Base-by-base conservation (phyloP, 768 basidiomycete species). In the Dacryopinax spathularia region DNA sequence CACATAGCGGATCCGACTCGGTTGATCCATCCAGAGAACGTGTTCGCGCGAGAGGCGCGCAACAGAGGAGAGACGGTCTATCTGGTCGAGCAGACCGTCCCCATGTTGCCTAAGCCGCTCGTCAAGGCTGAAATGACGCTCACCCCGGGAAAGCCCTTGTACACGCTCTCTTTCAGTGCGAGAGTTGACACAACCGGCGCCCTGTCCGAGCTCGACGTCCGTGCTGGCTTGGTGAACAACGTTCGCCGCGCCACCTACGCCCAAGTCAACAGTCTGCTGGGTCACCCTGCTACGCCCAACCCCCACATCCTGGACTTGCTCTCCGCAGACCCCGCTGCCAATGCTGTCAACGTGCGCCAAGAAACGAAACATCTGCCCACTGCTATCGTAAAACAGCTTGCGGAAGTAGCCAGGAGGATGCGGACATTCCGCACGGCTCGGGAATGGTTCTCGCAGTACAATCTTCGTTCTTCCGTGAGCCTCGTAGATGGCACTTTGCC, bases 1-100 rank as follows among this genome's bases (percentile, higher is more conserved):
- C 96, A 98, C 71, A 80, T 99, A 63, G 94, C 96, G 10, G 96
- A 99, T 72, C 94, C 94, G 0, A 91, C 91, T 1, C 77, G 85
- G 12, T 67, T 87, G 59, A 78, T 99, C 27, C 86, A 85, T 20
- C 88, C 88, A 0, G 79, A 78, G 0, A 87, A 94, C 71, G 67
- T 75, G 5, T 70, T 92, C 1, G 79, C 87, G 0, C 73, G 77
- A 29, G 73, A 77, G 3, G 94, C 94, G 0, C 76, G 78, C 3
- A 69, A 75, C 44, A 75, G 78, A 63, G 76, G 76, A 1, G 71
- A 78, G 43, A 81, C 88, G 0, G 69, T 76, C 0, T 99, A 99
- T 72, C 79, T 87, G 59, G 69, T 79, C 0, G 83, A 89, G 65
- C 77, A 79, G 27, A 79, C 84, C 1, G 80, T 75, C 70, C 82